Conservation (phyloP, 169 alveolate genomes). For the Sarcocystis neurona region DNA sequence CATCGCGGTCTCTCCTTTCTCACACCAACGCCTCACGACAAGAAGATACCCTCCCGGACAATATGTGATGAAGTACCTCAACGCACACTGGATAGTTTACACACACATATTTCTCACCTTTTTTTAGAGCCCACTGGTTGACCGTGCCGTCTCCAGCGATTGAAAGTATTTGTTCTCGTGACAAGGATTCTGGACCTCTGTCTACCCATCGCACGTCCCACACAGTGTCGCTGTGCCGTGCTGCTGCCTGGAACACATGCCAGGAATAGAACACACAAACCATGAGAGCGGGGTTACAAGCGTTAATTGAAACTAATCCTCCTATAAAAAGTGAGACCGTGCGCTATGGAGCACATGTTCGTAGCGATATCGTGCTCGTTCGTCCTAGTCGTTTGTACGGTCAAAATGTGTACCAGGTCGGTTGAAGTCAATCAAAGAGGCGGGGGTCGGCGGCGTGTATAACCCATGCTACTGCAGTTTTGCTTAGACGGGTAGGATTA, state of each 20-base stretch:
- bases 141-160: slow-evolving; percentile 88
- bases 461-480: neutral
- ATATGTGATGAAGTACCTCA: neutral
- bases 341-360: neutral
- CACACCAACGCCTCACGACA: neutral
- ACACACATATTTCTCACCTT: slow-evolving; percentile 53
- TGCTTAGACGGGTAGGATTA: neutral
- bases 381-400: neutral
- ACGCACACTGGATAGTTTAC: neutral
- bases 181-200: slow-evolving; percentile 65
- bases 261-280: neutral
- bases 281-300: no score
- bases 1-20: neutral
- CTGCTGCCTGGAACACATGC: slow-evolving; percentile 65
- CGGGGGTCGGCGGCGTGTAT: neutral
- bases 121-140: slow-evolving; percentile 87
- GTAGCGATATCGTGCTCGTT: neutral
- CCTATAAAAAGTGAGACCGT: no score
- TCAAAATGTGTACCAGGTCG: neutral
- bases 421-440: neutral
- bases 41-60: neutral
- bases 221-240: slow-evolving; percentile 87
- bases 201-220: slow-evolving; percentile 92
- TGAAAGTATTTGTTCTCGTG: slow-evolving; percentile 51
- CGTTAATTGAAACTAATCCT: no score